Conservation (phyloP, 208 protist species). For the Acanthamoeba castellanii region DNA sequence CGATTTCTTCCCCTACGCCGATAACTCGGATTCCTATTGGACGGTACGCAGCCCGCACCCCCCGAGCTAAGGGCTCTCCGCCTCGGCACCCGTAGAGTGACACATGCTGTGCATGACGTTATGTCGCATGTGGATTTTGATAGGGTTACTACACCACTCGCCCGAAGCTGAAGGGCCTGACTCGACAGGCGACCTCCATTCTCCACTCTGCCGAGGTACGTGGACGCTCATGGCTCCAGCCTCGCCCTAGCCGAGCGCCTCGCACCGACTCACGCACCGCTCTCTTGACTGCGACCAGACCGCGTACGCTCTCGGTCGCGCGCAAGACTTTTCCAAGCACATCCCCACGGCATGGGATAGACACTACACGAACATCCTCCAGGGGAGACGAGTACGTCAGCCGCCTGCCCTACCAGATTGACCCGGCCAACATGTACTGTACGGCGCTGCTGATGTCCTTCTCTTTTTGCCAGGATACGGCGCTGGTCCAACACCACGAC, state of each 20-base stretch:
- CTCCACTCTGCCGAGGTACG: slow-evolving; percentile 71
- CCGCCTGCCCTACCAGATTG: neutral
- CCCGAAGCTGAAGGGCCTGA: slow-evolving; percentile 79
- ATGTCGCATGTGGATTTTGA: neutral
- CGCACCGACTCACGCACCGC: neutral
- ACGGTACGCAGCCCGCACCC: slow-evolving; percentile 55
- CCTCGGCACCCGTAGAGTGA: neutral
- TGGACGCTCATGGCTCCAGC: too few species aligned
- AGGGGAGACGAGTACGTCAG: neutral
- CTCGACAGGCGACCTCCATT: slow-evolving; percentile 25
- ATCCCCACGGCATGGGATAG: neutral
- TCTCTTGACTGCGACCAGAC: neutral
- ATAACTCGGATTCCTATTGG: slow-evolving; percentile 86
- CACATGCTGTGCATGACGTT: neutral
- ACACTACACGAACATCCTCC: neutral
- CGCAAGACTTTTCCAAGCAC: neutral
- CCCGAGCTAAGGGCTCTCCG: neutral
- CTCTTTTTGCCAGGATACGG: neutral
- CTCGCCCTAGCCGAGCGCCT: too few species aligned
- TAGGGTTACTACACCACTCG: slow-evolving; percentile 83
- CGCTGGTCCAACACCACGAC: slow-evolving; percentile 77
- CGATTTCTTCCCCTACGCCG: slow-evolving; percentile 89
- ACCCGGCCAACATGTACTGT: too few species aligned
- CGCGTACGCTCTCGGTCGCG: neutral
- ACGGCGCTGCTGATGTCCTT: neutral